These are phyloP conservation scores for Syzygium aqueum DNA, from an alignment of 345 rosid genomes.

Conservation along the genomic window DNA sequence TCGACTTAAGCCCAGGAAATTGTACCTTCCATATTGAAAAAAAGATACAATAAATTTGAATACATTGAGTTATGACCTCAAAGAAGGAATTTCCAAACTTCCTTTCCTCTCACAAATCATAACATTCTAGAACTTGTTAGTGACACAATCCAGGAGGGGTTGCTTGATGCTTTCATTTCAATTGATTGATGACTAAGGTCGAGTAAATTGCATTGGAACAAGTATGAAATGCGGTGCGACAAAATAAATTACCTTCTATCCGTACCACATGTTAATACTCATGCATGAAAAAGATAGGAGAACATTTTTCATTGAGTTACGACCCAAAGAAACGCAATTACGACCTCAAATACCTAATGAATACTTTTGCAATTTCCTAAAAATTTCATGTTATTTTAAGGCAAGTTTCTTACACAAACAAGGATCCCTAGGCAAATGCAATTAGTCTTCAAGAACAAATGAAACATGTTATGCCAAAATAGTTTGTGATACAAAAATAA, in stretches of 20 bases:
- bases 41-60: neutral
- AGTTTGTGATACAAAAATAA: no score
- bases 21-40: neutral
- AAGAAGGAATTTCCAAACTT: no score
- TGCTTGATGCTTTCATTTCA: no score
- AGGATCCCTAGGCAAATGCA: neutral
- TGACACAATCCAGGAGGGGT: no score
- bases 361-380: neutral
- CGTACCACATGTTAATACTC: no score
- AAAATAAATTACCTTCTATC: no score
- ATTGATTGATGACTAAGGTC: no score
- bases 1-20: rapidly evolving
- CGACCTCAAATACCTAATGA: neutral
- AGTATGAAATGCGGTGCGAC: no score
- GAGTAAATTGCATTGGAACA: no score
- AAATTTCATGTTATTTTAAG: neutral
- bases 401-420: rapidly evolving
- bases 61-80: neutral
- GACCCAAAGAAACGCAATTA: neutral
- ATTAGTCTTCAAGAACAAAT: neutral
- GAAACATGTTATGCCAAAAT: no score
- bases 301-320: neutral
- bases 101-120: no score
- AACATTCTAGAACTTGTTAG: neutral
- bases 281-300: neutral